These are phyloP conservation scores for Penstemon eatonii DNA, from an alignment of 257 asterid species.

Conservation along the genomic window DNA sequence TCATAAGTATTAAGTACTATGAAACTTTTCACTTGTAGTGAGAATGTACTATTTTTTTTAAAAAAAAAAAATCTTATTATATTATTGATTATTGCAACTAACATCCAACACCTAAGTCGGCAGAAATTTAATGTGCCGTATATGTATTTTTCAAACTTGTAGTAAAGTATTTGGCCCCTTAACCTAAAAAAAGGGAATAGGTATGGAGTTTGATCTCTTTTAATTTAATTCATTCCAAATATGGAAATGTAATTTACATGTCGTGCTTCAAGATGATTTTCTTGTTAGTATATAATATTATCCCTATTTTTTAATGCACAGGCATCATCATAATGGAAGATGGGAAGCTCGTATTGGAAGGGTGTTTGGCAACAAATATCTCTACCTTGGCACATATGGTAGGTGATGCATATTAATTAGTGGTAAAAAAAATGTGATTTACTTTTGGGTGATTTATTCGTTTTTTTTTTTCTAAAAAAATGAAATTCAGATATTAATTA, in stretches of 20 bases:
- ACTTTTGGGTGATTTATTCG: too few relatives aligned
- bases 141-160: background rate
- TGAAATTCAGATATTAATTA: background rate
- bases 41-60: background rate
- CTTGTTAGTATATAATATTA: background rate
- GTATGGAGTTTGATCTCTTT: background rate
- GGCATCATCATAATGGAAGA: constrained; percentile 97
- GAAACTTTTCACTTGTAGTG: background rate
- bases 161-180: background rate
- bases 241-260: too few relatives aligned
- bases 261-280: background rate
- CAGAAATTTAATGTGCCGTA: constrained; percentile 12
- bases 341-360: constrained; percentile 99
- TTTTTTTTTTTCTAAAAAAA: too few relatives aligned
- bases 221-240: background rate
- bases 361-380: constrained; percentile 94
- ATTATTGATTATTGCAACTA: background rate
- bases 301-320: constrained; percentile 22
- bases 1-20: constrained; percentile 1
- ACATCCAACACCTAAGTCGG: constrained; percentile 18
- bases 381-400: constrained; percentile 97
- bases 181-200: background rate
- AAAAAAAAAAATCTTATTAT: background rate
- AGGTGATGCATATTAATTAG: constrained; percentile 23
- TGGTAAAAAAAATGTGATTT: too few relatives aligned